Evolutionary conservation across 1,284 basidiomycete species (phyloP).

Genomic region (Austroboletus olivaceoglutinosus): DNA sequence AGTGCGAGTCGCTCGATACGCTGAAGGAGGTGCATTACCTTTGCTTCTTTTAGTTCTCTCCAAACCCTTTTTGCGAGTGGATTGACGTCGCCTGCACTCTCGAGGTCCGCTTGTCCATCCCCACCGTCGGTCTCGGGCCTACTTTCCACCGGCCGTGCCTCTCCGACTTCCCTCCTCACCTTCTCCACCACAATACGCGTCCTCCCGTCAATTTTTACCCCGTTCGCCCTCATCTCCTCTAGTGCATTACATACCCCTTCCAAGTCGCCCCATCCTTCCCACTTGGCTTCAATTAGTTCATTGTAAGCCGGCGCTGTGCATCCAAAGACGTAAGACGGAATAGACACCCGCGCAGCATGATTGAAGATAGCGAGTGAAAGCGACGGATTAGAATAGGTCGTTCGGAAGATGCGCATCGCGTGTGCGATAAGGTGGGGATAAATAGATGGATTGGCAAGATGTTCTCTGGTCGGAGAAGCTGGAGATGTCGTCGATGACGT

Average conservation of each 20-base stretch:
- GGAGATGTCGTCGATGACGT: neutral
- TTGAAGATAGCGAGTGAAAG: conserved; percentile 82
- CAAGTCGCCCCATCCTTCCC: conserved; percentile 79
- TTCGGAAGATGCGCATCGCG: conserved; percentile 73
- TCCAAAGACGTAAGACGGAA: conserved; percentile 80
- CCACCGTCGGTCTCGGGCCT: conserved; percentile 31
- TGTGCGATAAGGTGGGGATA: conserved; percentile 75
- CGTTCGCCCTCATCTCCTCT: conserved; percentile 80
- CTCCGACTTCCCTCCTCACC: conserved; percentile 64
- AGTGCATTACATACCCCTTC: conserved; percentile 68
- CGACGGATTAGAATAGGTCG: conserved; percentile 75
- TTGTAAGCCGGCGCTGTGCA: conserved; percentile 85
- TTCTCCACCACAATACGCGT: conserved; percentile 63
- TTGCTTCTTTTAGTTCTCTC: conserved; percentile 22
- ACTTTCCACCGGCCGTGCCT: conserved; percentile 31
- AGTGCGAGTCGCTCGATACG: conserved; percentile 40
- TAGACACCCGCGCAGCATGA: conserved; percentile 68
- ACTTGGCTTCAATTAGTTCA: conserved; percentile 76
- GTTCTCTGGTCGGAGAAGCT: conserved; percentile 20
- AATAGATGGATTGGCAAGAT: conserved; percentile 53
- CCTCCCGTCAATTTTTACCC: conserved; percentile 59
- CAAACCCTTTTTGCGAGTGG: conserved; percentile 21
- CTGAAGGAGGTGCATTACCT: conserved; percentile 38
- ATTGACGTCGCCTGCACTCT: conserved; percentile 5
- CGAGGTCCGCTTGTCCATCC: conserved; percentile 36